Conservation (phyloP, 371 early-diverging fungal genomes). For the Conidiobolus incongruus region DNA sequence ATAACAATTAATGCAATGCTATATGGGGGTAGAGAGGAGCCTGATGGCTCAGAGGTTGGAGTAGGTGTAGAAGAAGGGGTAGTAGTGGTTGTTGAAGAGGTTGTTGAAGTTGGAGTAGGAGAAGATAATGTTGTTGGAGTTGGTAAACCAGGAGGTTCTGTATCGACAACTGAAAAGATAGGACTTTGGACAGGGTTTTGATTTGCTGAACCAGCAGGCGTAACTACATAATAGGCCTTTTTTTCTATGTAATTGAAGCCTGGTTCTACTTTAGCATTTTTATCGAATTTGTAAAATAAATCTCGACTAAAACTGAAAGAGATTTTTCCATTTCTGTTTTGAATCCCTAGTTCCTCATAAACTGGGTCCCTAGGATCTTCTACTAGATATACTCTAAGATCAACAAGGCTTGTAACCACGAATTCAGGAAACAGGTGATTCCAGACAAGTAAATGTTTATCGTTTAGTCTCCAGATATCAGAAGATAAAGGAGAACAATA, state of each 20-base stretch:
- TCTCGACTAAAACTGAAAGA: neutral
- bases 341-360: neutral
- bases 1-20: no score
- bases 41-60: no score
- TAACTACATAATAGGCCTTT: neutral
- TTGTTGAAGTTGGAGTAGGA: neutral
- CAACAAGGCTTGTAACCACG: neutral
- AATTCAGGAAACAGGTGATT: neutral
- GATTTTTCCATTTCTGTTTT: neutral
- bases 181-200: neutral
- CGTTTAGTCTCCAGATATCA: neutral
- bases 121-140: neutral
- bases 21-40: no score
- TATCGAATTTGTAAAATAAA: neutral
- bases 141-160: neutral
- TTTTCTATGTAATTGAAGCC: neutral
- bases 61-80: neutral
- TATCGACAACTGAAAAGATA: neutral
- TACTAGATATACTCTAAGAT: neutral
- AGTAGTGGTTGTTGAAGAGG: neutral
- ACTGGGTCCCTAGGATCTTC: conserved; percentile 1
- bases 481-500: neutral
- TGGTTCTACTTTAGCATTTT: neutral
- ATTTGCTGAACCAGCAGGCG: neutral
- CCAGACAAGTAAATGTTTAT: neutral